Conservation (phyloP, 2,329 filamentous ascomycete species). For the Zymoseptoria pseudotritici region DNA sequence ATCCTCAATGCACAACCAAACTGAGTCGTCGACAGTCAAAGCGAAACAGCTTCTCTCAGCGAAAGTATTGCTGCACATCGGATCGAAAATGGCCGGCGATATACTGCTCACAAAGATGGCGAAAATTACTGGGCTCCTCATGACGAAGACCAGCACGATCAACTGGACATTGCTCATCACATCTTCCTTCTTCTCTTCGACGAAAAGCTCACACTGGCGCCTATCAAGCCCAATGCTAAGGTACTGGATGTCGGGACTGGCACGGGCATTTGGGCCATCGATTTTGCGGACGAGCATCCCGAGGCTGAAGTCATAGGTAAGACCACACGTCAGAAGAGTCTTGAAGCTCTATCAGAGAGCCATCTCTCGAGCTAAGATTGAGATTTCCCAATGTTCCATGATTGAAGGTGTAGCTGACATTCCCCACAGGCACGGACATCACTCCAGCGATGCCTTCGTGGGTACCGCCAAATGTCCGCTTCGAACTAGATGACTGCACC, state of each 20-base stretch:
- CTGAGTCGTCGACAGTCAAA: conserved; percentile 1
- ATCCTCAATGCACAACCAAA: neutral
- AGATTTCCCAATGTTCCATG: too few species aligned
- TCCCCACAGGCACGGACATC: conserved; percentile 26
- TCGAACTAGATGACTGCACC: conserved; percentile 38
- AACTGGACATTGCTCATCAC: conserved; percentile 38
- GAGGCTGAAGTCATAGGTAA: conserved; percentile 25
- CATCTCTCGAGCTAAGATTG: too few species aligned
- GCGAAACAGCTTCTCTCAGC: conserved; percentile 7
- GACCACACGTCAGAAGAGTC: too few species aligned
- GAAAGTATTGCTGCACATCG: conserved; percentile 19
- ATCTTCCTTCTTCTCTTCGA: conserved; percentile 30
- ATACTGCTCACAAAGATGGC: conserved; percentile 25
- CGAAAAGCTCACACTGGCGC: conserved; percentile 24
- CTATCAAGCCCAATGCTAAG: conserved; percentile 10
- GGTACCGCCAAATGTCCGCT: conserved; percentile 32
- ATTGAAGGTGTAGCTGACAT: too few species aligned
- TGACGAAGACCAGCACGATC: conserved; percentile 23
- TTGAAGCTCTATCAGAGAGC: too few species aligned
- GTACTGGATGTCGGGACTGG: conserved; percentile 43
- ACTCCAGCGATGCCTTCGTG: conserved; percentile 25
- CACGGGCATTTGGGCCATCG: conserved; percentile 34
- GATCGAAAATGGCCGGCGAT: conserved; percentile 29
- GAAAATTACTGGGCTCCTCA: conserved; percentile 30
- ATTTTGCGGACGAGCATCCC: conserved; percentile 26